These are phyloP conservation scores for Aspergillus sp. DNA, from an alignment of 2,329 filamentous ascomycete genomes.

Conservation along the genomic window DNA sequence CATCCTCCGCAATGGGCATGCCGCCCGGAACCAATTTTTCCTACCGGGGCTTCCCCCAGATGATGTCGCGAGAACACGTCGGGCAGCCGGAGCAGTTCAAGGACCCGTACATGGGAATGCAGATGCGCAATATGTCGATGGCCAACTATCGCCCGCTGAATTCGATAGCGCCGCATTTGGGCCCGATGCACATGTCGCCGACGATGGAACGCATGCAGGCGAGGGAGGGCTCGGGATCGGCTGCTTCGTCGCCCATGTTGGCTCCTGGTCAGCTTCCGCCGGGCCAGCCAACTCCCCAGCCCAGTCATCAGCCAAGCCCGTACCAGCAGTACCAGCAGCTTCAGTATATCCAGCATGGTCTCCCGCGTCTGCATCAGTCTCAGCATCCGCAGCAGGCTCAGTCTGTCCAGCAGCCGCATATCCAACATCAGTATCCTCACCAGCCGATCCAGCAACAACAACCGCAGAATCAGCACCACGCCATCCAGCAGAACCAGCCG, in stretches of 20 bases:
- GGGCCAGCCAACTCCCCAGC: not conserved
- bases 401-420: constrained; percentile 16
- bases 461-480: constrained; percentile 11
- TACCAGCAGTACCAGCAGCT: constrained; percentile 10
- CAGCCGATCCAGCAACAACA: too few relatives aligned
- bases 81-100: constrained; percentile 19
- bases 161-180: not conserved
- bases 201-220: not conserved
- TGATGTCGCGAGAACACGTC: constrained; percentile 19
- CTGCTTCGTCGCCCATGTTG: not conserved
- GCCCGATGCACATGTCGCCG: not conserved
- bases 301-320: not conserved
- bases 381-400: constrained; percentile 12
- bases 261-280: too few relatives aligned
- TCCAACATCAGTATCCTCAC: too few relatives aligned
- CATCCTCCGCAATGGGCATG: constrained; percentile 11
- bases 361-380: constrained; percentile 6
- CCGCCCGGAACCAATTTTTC: constrained; percentile 21
- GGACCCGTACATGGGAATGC: constrained; percentile 17
- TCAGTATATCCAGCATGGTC: constrained; percentile 10
- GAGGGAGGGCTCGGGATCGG: not conserved
- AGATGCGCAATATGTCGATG: constrained; percentile 23
- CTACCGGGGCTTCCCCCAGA: constrained; percentile 19
- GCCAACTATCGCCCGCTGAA: constrained; percentile 16
- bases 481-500: constrained; percentile 9